Evolutionary conservation across 192 early-diverging fungal genomes (phyloP).

Genomic region (Entomortierella chlamydospora): DNA sequence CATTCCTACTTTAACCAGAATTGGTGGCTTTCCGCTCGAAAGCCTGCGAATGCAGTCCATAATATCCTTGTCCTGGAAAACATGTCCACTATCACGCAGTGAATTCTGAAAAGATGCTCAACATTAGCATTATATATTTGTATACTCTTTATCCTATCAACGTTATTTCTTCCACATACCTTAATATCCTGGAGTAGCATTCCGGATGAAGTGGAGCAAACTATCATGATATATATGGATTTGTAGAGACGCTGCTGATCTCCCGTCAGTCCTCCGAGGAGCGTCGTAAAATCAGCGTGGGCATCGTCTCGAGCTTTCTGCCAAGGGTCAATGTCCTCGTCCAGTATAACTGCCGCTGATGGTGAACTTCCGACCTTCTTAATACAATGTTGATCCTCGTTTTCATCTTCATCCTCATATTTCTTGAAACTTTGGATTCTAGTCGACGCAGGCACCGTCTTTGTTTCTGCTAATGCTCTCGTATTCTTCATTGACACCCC

Average conservation of each 20-base stretch:
- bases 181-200: constrained; percentile 30
- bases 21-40: not conserved
- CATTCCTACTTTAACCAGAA: constrained; percentile 30
- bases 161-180: not conserved
- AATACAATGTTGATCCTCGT: too few species aligned
- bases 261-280: not conserved
- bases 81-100: not conserved
- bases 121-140: not conserved
- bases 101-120: constrained; percentile 1
- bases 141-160: not conserved
- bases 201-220: constrained; percentile 3
- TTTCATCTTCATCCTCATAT: not conserved
- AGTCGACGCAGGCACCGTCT: not conserved
- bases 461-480: not conserved
- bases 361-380: too few species aligned
- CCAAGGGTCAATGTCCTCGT: constrained; percentile 19
- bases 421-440: not conserved
- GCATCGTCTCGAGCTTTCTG: not conserved
- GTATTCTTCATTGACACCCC: constrained; percentile 14
- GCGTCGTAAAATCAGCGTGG: not conserved
- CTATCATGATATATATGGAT: not conserved
- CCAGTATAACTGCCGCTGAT: too few species aligned
- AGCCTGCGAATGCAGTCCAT: constrained; percentile 9
- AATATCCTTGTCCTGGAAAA: constrained; percentile 11
- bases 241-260: not conserved